Evolutionary conservation across 306 rosid species (phyloP).

Genomic region (Hippophae tibetana): DNA sequence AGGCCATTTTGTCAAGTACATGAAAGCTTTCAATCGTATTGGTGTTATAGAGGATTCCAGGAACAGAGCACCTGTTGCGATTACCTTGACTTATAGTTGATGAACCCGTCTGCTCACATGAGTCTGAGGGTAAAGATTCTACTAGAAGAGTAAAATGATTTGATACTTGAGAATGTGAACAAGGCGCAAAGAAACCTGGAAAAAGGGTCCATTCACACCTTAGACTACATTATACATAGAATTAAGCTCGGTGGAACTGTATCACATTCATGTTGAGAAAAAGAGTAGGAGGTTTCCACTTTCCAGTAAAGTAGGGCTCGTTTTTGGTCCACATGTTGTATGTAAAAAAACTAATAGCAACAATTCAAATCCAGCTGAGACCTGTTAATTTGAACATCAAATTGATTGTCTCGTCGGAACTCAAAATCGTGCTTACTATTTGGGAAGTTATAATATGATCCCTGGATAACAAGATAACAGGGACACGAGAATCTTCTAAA

Average conservation of each 20-base stretch:
- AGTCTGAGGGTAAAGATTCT: constrained; percentile 76
- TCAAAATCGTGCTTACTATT: too few species aligned
- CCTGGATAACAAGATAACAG: too few species aligned
- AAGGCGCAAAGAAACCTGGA: constrained; percentile 86
- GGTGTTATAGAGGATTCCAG: constrained; percentile 72
- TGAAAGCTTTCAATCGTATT: constrained; percentile 73
- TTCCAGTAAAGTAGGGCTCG: background rate
- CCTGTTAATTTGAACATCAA: too few species aligned
- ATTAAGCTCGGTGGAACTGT: background rate
- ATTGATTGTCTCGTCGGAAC: too few species aligned
- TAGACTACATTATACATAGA: constrained; percentile 7
- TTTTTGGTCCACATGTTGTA: too few species aligned
- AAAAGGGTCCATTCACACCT: constrained; percentile 9
- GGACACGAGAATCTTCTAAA: too few species aligned
- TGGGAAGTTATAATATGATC: too few species aligned
- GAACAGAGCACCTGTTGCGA: constrained; percentile 67
- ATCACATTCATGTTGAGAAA: background rate
- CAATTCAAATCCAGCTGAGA: too few species aligned
- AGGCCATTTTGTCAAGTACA: constrained; percentile 53
- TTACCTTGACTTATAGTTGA: constrained; percentile 45
- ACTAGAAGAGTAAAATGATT: constrained; percentile 65
- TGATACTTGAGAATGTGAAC: constrained; percentile 77
- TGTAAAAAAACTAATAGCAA: too few species aligned
- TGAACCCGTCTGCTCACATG: constrained; percentile 30
- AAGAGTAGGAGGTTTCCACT: background rate